These are phyloP conservation scores for Epichloe uncinata DNA, from an alignment of 2,329 filamentous ascomycete genomes.

Conservation along the genomic window DNA sequence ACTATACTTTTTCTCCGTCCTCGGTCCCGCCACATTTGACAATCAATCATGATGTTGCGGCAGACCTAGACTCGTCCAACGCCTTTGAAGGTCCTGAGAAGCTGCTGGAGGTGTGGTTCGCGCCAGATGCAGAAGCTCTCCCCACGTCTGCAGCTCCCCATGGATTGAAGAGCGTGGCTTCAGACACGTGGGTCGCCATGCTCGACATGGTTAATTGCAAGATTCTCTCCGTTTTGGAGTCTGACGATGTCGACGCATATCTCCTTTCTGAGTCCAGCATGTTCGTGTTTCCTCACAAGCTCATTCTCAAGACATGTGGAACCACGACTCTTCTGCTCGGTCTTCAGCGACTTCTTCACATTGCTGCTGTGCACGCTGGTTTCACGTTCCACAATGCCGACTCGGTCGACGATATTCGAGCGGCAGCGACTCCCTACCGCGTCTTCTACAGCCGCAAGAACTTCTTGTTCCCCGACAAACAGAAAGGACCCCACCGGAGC, in stretches of 20 bases:
- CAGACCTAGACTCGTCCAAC: constrained; percentile 87
- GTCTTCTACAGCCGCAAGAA: constrained; percentile 99
- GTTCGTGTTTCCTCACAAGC: constrained; percentile 99
- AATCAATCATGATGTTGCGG: constrained; percentile 89
- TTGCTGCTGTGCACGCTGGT: constrained; percentile 76
- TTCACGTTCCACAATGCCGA: constrained; percentile 68
- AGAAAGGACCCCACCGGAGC: constrained; percentile 88
- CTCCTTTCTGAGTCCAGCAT: constrained; percentile 98
- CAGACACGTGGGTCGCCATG: constrained; percentile 89
- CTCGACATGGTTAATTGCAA: constrained; percentile 98
- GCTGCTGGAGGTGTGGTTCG: constrained; percentile 96
- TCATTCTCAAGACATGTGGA: constrained; percentile 96
- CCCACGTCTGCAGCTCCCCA: constrained; percentile 55
- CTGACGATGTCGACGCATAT: constrained; percentile 90
- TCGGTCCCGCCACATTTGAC: constrained; percentile 79
- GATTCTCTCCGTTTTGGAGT: constrained; percentile 85
- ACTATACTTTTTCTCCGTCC: constrained; percentile 73
- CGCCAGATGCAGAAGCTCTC: constrained; percentile 60
- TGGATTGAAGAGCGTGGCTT: constrained; percentile 75
- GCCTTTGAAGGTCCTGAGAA: constrained; percentile 98
- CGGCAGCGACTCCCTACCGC: constrained; percentile 83
- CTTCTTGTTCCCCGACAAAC: constrained; percentile 88
- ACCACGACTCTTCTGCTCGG: constrained; percentile 89
- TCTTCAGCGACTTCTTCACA: constrained; percentile 80
- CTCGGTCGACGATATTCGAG: constrained; percentile 51